Conservation (phyloP, 1,284 basidiomycete genomes). For the Cystobasidium sp. region DNA sequence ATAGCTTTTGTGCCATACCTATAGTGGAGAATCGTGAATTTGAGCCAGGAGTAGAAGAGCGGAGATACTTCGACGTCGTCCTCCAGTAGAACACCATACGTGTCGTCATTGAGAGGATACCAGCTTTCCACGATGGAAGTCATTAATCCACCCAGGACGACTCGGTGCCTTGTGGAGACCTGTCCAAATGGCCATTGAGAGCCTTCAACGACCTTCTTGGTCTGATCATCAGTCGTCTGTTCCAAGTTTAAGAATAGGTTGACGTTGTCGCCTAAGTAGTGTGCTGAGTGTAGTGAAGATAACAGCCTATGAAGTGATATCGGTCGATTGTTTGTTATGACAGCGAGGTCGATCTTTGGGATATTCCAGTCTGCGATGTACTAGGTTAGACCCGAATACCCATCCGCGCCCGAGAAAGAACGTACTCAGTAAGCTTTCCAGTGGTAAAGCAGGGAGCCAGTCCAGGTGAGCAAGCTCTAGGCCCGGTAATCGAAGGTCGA, state of each 20-base stretch:
- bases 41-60: slow-evolving; percentile 78
- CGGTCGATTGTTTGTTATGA: slow-evolving; percentile 77
- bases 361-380: slow-evolving; percentile 68
- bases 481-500: slow-evolving; percentile 37
- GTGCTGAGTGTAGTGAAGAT: slow-evolving; percentile 64
- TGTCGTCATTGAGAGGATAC: slow-evolving; percentile 73
- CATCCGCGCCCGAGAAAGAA: background rate
- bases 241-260: slow-evolving; percentile 72
- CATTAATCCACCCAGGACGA: slow-evolving; percentile 74
- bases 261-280: slow-evolving; percentile 71
- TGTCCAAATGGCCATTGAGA: slow-evolving; percentile 66
- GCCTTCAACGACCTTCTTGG: slow-evolving; percentile 62
- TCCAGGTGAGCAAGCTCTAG: slow-evolving; percentile 46
- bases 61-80: slow-evolving; percentile 82
- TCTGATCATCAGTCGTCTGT: slow-evolving; percentile 69
- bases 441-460: slow-evolving; percentile 49
- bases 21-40: slow-evolving; percentile 73
- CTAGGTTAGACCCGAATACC: background rate
- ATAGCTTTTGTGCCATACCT: slow-evolving; percentile 60
- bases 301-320: slow-evolving; percentile 71
- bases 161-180: slow-evolving; percentile 65
- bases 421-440: slow-evolving; percentile 51
- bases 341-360: slow-evolving; percentile 68
- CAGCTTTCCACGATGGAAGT: slow-evolving; percentile 81
- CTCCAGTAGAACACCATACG: slow-evolving; percentile 76